Evolutionary conservation across 2,329 filamentous ascomycete genomes (phyloP).

Genomic region (Hymenoscyphus repandus): DNA sequence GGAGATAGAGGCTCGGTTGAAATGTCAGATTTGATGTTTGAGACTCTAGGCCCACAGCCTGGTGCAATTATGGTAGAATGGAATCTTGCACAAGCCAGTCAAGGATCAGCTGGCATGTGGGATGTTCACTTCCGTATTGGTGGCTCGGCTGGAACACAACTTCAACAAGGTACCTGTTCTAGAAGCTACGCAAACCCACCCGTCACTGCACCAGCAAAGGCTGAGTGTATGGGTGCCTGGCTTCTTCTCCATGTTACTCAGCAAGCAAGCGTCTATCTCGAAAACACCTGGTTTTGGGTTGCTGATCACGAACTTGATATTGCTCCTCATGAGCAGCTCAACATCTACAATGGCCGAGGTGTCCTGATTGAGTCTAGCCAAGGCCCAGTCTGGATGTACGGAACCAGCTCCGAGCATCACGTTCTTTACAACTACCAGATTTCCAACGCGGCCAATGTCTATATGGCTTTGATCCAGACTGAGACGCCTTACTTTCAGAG

Average conservation of each 20-base stretch:
- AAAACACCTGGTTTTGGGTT: slow-evolving; percentile 89
- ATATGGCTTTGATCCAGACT: slow-evolving; percentile 78
- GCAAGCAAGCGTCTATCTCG: slow-evolving; percentile 67
- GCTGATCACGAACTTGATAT: slow-evolving; percentile 86
- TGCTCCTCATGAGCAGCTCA: slow-evolving; percentile 67
- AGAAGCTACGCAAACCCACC: slow-evolving; percentile 56
- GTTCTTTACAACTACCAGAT: slow-evolving; percentile 83
- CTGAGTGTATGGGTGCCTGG: slow-evolving; percentile 70
- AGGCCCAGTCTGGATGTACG: slow-evolving; percentile 76
- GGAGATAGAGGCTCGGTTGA: slow-evolving; percentile 78
- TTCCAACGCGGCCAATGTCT: slow-evolving; percentile 69
- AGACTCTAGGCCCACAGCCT: slow-evolving; percentile 72
- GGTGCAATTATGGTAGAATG: slow-evolving; percentile 89
- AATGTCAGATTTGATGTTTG: slow-evolving; percentile 81
- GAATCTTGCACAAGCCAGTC: slow-evolving; percentile 67
- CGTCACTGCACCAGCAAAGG: slow-evolving; percentile 53
- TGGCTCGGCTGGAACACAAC: slow-evolving; percentile 74
- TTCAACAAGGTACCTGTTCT: slow-evolving; percentile 69
- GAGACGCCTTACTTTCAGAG: slow-evolving; percentile 88
- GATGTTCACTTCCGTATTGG: slow-evolving; percentile 95
- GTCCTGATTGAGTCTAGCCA: slow-evolving; percentile 63
- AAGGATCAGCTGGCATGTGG: slow-evolving; percentile 78
- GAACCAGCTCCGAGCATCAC: slow-evolving; percentile 63
- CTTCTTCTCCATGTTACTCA: slow-evolving; percentile 60
- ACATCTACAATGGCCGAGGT: slow-evolving; percentile 80